Evolutionary conservation across 805 yeast genomes (phyloP), one percentile per base, ranked within the genome.

Genomic region (Cyberlindnera misumaiensis): DNA sequence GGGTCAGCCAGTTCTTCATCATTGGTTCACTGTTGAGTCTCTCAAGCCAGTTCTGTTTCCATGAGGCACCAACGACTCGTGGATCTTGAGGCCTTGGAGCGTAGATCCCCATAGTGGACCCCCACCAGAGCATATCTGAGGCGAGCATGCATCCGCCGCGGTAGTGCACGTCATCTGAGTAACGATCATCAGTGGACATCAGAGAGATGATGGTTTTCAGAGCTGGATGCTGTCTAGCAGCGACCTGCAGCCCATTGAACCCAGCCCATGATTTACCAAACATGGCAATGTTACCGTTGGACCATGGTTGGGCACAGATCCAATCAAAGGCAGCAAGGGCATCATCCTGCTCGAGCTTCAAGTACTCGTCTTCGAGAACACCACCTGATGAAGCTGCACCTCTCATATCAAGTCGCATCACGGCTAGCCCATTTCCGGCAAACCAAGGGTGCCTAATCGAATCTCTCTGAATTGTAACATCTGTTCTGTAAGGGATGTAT

Each of bases 181-280:
- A 68, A 50, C 72, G 52, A 41, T 68, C 72, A 47, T 68, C 73
- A 1, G 73, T 68, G 11, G 72, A 67, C 66, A 65, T 64, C 18
- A 68, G 50, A 0, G 72, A 63, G 41, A 68, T 65, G 35, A 66
- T 60, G 1, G 68, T 51, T 43, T 67, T 68, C 47, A 68, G 49
- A 20, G 70, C 70, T 3, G 72, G 72, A 44, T 68, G 73, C 42
- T 65, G 68, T 52, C 69, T 58, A 5, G 68, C 68, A 11, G 73
- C 72, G 17, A 68, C 51, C 45, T 68, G 73, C 26, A 68, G 52
- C 7, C 70, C 67, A 43, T 68, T 68, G 52, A 68, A 68, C 1
- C 73, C 73, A 36, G 69, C 72, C 73, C 73, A 68, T 2, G 72
- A 67, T 47, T 68, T 68, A 28, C 73, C 73, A 55, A 68, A 65